Evolutionary conservation across 225 moss, liverwort and hornwort genomes (phyloP), one percentile per base, ranked within the genome.

Genomic region (Lunularia cruciata): DNA sequence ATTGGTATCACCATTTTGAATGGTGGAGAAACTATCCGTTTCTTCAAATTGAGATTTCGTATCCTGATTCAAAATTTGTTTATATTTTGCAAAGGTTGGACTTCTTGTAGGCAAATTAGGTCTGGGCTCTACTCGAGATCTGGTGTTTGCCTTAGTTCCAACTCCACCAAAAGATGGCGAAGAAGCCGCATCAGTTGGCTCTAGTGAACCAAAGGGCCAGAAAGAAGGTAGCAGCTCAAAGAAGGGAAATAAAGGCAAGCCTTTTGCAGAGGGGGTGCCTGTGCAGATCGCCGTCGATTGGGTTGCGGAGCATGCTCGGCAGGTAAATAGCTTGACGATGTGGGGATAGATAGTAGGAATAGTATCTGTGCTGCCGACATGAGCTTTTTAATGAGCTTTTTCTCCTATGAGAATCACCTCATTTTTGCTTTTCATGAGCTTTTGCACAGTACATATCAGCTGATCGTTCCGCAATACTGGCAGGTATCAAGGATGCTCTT

Each of bases 401-500:
- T 1, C 16, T n/a, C 16, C 43, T 43, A 43, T 12, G 8, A 53
- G 1, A 22, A 53, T 26, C 8, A 53, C 22, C 6, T 3, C 6
- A 25, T 23, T 25, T 26, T 1, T 25, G 3, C 9, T 54, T 0
- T 54, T 27, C 11, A 43, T 28, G 25, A 54, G 54, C 26, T 11
- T 5, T 8, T 8, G 22, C 27, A 26, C 10, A 26, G 27, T 54
- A 1, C 25, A 9, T 52, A 11, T 54, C 27, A 26, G 4, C 25
- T 54, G 12, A 12, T 8, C 1, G 34, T 36, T 25, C 3, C 3
- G 20, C 18, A 59, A 59, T 13, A 60, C 25, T 25, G 65, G 10
- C 86, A 90, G 90, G 90, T 98, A 38, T 85, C 89, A 65, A 85
- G 89, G 78, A 98, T 98, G 93, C 88, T 98, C 15, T 75, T 93